A percentile compares a stretch with the other conserved stretches of the same genome.
phyloP scores from a whole-genome alignment of 805 yeast species.

The Candida verbasci region DNA sequence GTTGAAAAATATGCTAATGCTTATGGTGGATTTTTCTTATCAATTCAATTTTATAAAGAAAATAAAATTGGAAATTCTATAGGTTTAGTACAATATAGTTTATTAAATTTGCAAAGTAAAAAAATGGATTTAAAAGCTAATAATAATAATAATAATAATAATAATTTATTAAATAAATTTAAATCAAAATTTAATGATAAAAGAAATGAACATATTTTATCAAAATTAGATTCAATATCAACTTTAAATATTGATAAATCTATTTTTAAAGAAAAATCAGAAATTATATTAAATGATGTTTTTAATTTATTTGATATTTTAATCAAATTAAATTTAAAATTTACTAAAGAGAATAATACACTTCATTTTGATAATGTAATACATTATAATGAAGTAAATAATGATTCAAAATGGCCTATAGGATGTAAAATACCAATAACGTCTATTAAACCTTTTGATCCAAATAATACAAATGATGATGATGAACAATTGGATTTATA shows the following conservation, averaged over 20 bases:
- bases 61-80: constrained; percentile 42
- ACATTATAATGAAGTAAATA: constrained; percentile 29
- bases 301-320: constrained; percentile 38
- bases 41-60: constrained; percentile 43
- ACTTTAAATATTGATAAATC: constrained; percentile 31
- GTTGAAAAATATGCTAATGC: constrained; percentile 35
- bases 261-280: constrained; percentile 29
- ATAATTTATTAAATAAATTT: no score
- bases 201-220: constrained; percentile 28
- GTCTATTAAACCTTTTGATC: constrained; percentile 20
- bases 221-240: constrained; percentile 29
- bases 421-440: constrained; percentile 34
- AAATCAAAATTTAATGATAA: constrained; percentile 23
- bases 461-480: constrained; percentile 9
- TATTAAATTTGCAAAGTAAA: constrained; percentile 34
- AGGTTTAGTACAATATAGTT: constrained; percentile 38
- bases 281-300: constrained; percentile 33
- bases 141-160: no score
- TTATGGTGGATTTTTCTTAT: constrained; percentile 41
- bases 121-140: constrained; percentile 13
- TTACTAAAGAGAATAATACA: constrained; percentile 39
- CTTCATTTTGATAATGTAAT: constrained; percentile 32
- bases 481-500: no score
- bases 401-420: constrained; percentile 42
- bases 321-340: constrained; percentile 35